phyloP scores from a whole-genome alignment of 306 rosid genomes.

The Fragaria vesca region DNA sequence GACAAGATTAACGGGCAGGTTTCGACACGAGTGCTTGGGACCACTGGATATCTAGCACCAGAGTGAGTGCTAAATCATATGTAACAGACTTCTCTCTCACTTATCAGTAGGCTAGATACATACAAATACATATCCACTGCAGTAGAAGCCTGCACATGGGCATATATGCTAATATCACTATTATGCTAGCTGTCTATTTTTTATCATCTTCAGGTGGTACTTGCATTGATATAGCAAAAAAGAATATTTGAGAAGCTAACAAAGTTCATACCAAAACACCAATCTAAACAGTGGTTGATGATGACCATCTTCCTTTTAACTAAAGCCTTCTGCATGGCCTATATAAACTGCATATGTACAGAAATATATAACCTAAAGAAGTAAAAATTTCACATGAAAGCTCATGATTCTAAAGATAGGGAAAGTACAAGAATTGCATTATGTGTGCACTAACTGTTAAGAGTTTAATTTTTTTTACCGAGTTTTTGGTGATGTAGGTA shows the following conservation, averaged over 20 bases:
- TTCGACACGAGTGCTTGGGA: slow-evolving; percentile 82
- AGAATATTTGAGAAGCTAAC: not conserved
- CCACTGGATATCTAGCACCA: slow-evolving; percentile 97
- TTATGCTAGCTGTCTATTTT: slow-evolving; percentile 46
- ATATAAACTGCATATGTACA: not conserved
- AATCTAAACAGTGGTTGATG: not conserved
- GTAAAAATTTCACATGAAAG: not conserved
- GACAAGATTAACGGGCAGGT: slow-evolving; percentile 81
- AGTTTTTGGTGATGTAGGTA: slow-evolving; percentile 57
- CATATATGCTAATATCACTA: slow-evolving; percentile 33
- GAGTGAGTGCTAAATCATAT: slow-evolving; percentile 66
- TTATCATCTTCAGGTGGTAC: slow-evolving; percentile 5
- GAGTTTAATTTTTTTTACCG: not conserved
- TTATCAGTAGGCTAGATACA: slow-evolving; percentile 16
- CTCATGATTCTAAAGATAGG: not conserved
- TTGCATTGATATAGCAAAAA: slow-evolving; percentile 3
- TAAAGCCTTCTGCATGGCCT: slow-evolving; percentile 1
- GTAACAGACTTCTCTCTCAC: slow-evolving; percentile 26
- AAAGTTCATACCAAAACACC: not conserved
- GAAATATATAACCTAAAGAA: not conserved
- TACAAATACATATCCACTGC: slow-evolving; percentile 28
- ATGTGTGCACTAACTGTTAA: not conserved
- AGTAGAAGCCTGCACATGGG: slow-evolving; percentile 43
- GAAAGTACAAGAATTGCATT: not conserved
- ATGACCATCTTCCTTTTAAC: not conserved